Base-by-base conservation (phyloP, 169 alveolate genomes). In the Plasmodium gaboni region DNA sequence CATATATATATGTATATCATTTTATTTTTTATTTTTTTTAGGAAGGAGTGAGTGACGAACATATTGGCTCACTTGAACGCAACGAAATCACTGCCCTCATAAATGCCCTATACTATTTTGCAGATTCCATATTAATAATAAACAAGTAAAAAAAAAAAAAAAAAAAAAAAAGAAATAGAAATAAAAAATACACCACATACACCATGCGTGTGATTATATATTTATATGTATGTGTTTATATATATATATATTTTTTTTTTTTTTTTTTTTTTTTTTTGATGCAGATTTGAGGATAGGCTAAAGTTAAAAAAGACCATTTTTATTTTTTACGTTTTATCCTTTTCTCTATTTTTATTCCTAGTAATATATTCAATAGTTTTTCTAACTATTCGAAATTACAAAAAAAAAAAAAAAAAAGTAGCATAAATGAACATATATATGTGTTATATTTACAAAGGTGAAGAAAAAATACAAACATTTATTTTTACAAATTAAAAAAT, bases 21-120 rank as follows among this genome's bases (percentile, higher is more conserved):
- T 50, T 2, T 50, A 1, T 51, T 12, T 51, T n/a, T 22, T 59
- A 10, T 38, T 13, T 48, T 44, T 19, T 57, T n/a, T 71, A 80
- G 93, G 88, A 72, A 63, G 73, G 88, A 32, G 74, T 88, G 85
- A 32, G 91, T 17, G 60, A 69, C 65, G 63, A 80, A 19, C 74
- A 88, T 42, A 53, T 85, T 42, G 87, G 92, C 19, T 88, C 85
- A n/a, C 73, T 95, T 24, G 96, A 95, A 92, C 70, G 97, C 69
- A 94, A 96, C 74, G 98, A 96, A 74, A 88, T 95, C 17, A 95
- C 95, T n/a, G 97, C 98, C 10, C 76, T 96, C 12, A 87, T 96
- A 12, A 95, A 95, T 73, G 93, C 96, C 0, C 83, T 96, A 6
- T 91, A 91, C 88, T 94, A 95, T 89, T 92, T 95, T 61, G 94